A percentile compares a stretch with the other conserved stretches of the same genome.
These are phyloP conservation scores for Vitis rotundifolia DNA, from an alignment of 164 flowering plant genomes.

Conservation along the genomic window DNA sequence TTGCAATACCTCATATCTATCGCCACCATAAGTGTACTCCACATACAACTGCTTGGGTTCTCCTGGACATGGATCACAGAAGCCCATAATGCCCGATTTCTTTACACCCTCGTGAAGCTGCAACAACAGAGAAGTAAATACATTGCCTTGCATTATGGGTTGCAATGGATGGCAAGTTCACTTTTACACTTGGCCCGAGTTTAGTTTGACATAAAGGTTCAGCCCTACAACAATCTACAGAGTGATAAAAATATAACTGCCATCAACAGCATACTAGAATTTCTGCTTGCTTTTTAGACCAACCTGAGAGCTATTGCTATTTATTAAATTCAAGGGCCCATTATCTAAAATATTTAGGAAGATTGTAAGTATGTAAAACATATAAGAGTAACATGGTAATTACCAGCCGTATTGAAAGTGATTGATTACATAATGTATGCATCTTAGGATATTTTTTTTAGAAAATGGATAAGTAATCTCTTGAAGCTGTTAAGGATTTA, in stretches of 20 bases:
- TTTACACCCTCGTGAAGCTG: conserved; percentile 96
- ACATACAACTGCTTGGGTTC: conserved; percentile 73
- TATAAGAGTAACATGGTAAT: too few relatives aligned
- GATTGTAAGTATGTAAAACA: too few relatives aligned
- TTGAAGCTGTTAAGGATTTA: too few relatives aligned
- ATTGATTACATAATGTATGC: too few relatives aligned
- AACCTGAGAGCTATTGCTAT: too few relatives aligned
- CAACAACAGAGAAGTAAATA: conserved; percentile 12
- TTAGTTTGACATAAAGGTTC: neutral
- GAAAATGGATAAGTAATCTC: too few relatives aligned
- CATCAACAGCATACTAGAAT: too few relatives aligned
- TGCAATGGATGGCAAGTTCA: neutral
- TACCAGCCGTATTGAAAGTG: too few relatives aligned
- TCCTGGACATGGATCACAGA: conserved; percentile 94
- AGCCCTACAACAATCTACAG: neutral
- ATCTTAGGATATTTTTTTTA: too few relatives aligned
- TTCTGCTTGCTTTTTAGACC: too few relatives aligned
- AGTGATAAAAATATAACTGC: neutral
- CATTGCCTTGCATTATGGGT: neutral
- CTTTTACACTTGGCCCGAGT: neutral
- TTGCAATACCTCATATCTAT: conserved; percentile 53
- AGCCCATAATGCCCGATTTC: conserved; percentile 98
- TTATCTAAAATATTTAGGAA: too few relatives aligned
- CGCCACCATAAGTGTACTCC: conserved; percentile 61
- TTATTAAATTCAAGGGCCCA: too few relatives aligned